A percentile compares a stretch with the other conserved stretches of the same genome.
phyloP scores from a whole-genome alignment of 441 rosid genomes.

The Pelargonium citronellum region DNA sequence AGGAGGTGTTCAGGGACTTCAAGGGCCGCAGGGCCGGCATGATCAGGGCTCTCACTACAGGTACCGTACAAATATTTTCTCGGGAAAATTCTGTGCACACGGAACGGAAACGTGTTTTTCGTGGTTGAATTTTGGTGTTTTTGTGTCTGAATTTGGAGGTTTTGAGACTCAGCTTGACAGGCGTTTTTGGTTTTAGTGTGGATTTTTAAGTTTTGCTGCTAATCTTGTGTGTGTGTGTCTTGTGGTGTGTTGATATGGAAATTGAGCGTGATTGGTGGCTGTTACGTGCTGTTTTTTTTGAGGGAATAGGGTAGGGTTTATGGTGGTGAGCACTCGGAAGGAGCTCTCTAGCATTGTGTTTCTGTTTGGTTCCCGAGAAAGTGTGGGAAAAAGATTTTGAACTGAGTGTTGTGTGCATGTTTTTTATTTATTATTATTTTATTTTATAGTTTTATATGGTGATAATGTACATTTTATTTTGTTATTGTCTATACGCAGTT shows the following conservation, averaged over 20 bases:
- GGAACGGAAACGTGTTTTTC: background rate
- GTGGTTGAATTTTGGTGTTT: background rate
- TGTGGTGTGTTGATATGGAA: background rate
- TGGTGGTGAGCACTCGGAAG: background rate
- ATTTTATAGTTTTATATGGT: background rate
- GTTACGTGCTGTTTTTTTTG: background rate
- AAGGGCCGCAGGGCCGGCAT: constrained; percentile 59
- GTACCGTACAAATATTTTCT: constrained; percentile 14
- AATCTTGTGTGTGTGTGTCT: background rate
- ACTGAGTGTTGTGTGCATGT: background rate
- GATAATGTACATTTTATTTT: background rate
- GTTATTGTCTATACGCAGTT: background rate
- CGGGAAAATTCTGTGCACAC: background rate
- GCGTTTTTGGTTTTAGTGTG: too few relatives aligned
- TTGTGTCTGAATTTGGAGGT: background rate
- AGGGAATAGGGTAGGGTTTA: background rate
- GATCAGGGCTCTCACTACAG: constrained; percentile 62
- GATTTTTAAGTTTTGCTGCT: background rate
- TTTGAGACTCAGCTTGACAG: too few relatives aligned
- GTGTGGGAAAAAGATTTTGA: background rate
- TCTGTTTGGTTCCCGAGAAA: background rate
- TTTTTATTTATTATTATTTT: too few relatives aligned
- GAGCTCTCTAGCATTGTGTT: background rate
- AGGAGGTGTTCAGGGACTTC: constrained; percentile 66
- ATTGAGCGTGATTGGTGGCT: background rate